Evolutionary conservation across 2,329 filamentous ascomycete species (phyloP).

Genomic region (Nemania sp.): DNA sequence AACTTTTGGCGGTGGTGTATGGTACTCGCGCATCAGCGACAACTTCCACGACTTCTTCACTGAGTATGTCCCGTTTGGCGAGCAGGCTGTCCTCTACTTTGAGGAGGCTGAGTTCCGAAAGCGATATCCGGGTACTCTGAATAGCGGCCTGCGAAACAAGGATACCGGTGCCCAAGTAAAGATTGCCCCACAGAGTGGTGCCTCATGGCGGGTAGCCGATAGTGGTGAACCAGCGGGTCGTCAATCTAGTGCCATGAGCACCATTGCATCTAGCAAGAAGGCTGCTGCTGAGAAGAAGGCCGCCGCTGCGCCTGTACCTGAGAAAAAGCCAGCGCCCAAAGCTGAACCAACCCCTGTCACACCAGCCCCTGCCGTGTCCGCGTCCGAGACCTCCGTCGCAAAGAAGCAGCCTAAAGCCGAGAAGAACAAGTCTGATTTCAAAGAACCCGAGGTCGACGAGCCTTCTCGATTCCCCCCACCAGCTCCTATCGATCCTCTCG

Average conservation of each 20-base stretch:
- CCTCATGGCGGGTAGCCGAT: constrained; percentile 70
- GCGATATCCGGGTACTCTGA: constrained; percentile 72
- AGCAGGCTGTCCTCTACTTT: constrained; percentile 93
- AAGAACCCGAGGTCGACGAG: constrained; percentile 73
- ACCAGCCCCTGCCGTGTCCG: constrained; percentile 50
- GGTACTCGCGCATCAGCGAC: constrained; percentile 92
- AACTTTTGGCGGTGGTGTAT: constrained; percentile 88
- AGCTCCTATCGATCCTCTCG: constrained; percentile 81
- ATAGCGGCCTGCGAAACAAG: constrained; percentile 62
- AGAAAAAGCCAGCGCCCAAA: constrained; percentile 39
- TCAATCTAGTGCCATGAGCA: constrained; percentile 48
- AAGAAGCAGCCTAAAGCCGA: constrained; percentile 26
- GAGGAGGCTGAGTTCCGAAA: constrained; percentile 95
- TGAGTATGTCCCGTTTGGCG: constrained; percentile 93
- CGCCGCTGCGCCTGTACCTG: constrained; percentile 33
- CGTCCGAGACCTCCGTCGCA: constrained; percentile 8
- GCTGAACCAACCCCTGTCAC: constrained; percentile 49
- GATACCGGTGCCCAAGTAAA: constrained; percentile 78
- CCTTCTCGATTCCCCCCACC: constrained; percentile 73
- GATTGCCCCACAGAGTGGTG: constrained; percentile 86
- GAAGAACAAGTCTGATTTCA: constrained; percentile 55
- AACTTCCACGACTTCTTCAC: constrained; percentile 99
- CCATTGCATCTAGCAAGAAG: constrained; percentile 47
- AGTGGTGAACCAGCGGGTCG: constrained; percentile 46
- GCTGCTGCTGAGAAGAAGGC: constrained; percentile 39